Evolutionary conservation across 1,284 basidiomycete species (phyloP), one percentile per base, ranked within the genome.

Genomic region (Omphalotus olearius): DNA sequence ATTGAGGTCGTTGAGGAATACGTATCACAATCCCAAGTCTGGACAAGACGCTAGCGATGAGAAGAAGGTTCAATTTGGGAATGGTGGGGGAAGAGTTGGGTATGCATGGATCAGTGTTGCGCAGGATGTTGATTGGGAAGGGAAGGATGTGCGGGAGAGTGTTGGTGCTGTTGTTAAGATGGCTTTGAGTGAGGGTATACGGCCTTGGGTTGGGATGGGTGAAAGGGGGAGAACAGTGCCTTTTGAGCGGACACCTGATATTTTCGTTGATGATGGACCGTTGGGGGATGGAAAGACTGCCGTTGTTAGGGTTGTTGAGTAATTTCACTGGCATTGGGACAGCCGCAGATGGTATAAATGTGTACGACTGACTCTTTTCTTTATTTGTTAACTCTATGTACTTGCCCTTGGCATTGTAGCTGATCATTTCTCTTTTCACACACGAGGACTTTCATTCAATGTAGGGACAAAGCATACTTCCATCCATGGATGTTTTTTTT

Each of bases 61-160:
- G 11, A 64, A 61, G 55, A 65, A 58, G 51, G 35, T 46, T 20
- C n/a, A n/a, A n/a, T n/a, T n/a, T n/a, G 56, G 52, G 51, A 59
- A 59, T 33, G 45, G 52, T 10, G 57, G 58, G n/a, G 57, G 63
- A 16, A 76, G 71, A 49, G 79, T 87, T 25, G 81, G 79, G 28
- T 91, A 91, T 65, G 78, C 82, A 17, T 91, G 87, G 86, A 78
- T 90, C 16, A 83, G 78, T 60, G 69, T 81, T 40, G 78, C 79
- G 23, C 83, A 85, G 47, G 88, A 90, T 62, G 79, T 90, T 30
- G 88, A 91, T 64, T 84, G 80, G 74, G 85, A 89, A 59, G 88
- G 88, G n/a, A 75, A 80, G 54, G 83, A 88, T 64, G 74, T 90
- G 39, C 69, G 80, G 9, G 83, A 87, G 57, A 79, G 78, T 46